Base-by-base conservation (phyloP, 192 early-diverging fungal genomes). In the Thamnidium elegans region DNA sequence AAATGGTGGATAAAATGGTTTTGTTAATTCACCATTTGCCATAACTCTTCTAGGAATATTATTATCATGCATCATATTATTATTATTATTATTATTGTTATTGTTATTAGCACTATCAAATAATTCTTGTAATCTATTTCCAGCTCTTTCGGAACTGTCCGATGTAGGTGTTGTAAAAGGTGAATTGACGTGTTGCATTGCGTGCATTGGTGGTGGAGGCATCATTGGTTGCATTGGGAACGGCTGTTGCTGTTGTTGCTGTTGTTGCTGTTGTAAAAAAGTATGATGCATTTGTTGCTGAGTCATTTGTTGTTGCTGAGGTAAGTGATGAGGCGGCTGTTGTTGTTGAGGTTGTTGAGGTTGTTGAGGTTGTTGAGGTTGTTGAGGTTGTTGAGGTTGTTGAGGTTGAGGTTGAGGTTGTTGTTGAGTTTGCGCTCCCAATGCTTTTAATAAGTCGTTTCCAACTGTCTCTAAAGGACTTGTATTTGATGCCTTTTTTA, bases 401-500 rank as follows among this genome's bases (percentile, higher is more conserved):
- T 44, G 65, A 2, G 11, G 55, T 0, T 55, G 65, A 7, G 20
- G 58, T 44, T 59, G 39, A 13, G 32, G 36, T 43, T 20, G 11
- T 7, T 3, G 11, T 48, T 48, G 46, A 39, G 43, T 13, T 30
- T 59, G 58, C 1, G 36, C 11, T 0, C 43, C 42, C 11, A 59
- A 45, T 23, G 19, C 36, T 42, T 43, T 43, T 36, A 59, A 23
- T 59, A 59, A 26, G 43, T 59, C 58, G 2, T 30, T 59, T 8
- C 42, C 36, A 1, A 36, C 43, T 6, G 58, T 45, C 4, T 17
- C 19, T 3, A 30, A 14, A 13, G 67, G 59, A 7, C 53, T 47
- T 1, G 69, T 44, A 6, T 32, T 23, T 8, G 50, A 43, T 44
- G 65, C 67, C 50, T 47, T 58, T 47, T 69, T 47, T 20, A 69